A percentile compares a stretch with the other conserved stretches of the same genome.
These are phyloP conservation scores for Colletotrichum sp. DNA, from an alignment of 2,329 filamentous ascomycete species.

Conservation along the genomic window DNA sequence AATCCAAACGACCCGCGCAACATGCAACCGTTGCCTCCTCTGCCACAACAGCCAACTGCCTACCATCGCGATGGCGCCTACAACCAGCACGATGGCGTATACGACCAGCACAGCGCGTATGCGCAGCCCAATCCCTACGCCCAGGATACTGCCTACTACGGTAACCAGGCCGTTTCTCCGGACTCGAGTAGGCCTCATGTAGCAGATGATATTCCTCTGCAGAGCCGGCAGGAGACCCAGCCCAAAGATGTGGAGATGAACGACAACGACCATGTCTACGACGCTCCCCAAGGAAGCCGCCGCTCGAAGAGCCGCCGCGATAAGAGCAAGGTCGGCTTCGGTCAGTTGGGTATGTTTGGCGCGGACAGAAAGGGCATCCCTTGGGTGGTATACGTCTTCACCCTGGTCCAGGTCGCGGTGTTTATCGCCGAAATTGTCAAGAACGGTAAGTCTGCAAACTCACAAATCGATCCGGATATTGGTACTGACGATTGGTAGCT, in stretches of 20 bases:
- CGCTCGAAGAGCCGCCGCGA: constrained; percentile 28
- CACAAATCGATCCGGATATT: too few relatives aligned
- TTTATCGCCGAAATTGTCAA: constrained; percentile 89
- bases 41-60: not conserved
- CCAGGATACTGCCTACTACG: constrained; percentile 65
- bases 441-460: constrained; percentile 68
- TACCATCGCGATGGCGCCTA: not conserved
- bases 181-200: constrained; percentile 33
- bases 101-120: constrained; percentile 32
- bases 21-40: not conserved
- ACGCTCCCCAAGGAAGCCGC: constrained; percentile 46
- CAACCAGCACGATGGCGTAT: not conserved
- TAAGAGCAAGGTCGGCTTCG: constrained; percentile 55
- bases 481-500: constrained; percentile 47
- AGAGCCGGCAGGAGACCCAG: constrained; percentile 41
- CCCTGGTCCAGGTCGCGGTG: constrained; percentile 77
- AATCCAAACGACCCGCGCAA: not conserved
- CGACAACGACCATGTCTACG: constrained; percentile 66
- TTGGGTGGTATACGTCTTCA: constrained; percentile 84
- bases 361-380: constrained; percentile 65
- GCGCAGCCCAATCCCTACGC: constrained; percentile 48
- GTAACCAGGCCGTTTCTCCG: constrained; percentile 43
- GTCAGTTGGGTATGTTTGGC: constrained; percentile 65
- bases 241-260: constrained; percentile 47
- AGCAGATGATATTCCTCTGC: constrained; percentile 63